These are phyloP conservation scores for Kwoniella dendrophila DNA, from an alignment of 768 basidiomycete genomes.

Conservation along the genomic window DNA sequence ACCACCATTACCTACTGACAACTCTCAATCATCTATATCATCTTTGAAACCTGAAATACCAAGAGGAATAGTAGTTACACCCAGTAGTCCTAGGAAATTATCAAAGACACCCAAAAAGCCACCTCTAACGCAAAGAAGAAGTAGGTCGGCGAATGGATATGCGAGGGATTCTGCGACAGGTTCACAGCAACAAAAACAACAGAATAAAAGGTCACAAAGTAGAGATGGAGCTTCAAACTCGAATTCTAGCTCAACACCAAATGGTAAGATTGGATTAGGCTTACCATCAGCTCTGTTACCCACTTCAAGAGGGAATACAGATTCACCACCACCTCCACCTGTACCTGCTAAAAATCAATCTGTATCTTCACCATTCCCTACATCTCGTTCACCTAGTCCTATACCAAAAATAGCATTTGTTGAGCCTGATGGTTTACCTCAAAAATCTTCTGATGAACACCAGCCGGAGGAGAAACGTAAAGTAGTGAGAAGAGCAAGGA, in stretches of 20 bases:
- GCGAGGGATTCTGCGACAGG: background rate
- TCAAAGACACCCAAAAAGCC: slow-evolving; percentile 18
- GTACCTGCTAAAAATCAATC: slow-evolving; percentile 37
- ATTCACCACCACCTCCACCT: slow-evolving; percentile 24
- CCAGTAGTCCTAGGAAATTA: slow-evolving; percentile 44
- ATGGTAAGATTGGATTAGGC: slow-evolving; percentile 39
- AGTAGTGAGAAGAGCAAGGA: slow-evolving; percentile 36
- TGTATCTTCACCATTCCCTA: slow-evolving; percentile 48
- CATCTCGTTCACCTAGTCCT: slow-evolving; percentile 40
- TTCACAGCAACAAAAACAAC: no score
- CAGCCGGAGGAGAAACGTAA: slow-evolving; percentile 23
- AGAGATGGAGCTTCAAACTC: background rate
- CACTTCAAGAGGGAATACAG: slow-evolving; percentile 2
- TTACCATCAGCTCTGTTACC: slow-evolving; percentile 28
- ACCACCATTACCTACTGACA: slow-evolving; percentile 14
- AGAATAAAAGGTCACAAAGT: slow-evolving; percentile 8
- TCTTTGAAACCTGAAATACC: slow-evolving; percentile 17
- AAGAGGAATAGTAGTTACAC: slow-evolving; percentile 46
- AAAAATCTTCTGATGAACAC: background rate
- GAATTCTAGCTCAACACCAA: background rate
- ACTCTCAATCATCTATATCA: background rate
- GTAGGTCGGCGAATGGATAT: slow-evolving; percentile 16
- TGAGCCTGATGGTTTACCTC: slow-evolving; percentile 25
- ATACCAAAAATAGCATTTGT: slow-evolving; percentile 40
- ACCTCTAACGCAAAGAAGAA: slow-evolving; percentile 8